Evolutionary conservation across 1,139 yeast genomes (phyloP).

Genomic region (Candida pseudoviswanathii): DNA sequence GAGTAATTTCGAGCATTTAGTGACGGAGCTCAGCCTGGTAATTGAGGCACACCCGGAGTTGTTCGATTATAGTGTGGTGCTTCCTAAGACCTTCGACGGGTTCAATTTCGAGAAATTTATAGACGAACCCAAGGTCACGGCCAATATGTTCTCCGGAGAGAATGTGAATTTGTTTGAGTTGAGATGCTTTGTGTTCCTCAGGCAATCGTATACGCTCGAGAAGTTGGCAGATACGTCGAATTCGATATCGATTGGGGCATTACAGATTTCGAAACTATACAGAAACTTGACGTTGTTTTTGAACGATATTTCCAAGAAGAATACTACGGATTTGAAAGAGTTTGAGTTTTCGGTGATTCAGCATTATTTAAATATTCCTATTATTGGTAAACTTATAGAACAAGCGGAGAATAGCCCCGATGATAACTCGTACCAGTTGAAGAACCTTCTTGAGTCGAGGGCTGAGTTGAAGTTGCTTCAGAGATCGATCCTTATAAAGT

Average conservation of each 20-base stretch:
- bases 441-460: constrained; percentile 41
- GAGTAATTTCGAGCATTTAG: constrained; percentile 44
- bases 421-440: constrained; percentile 19
- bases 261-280: constrained; percentile 33
- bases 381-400: constrained; percentile 24
- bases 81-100: constrained; percentile 14
- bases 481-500: constrained; percentile 40
- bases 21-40: constrained; percentile 23
- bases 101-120: constrained; percentile 22
- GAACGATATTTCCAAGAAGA: constrained; percentile 34
- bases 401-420: constrained; percentile 8
- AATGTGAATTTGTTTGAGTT: constrained; percentile 28
- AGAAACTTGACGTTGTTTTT: constrained; percentile 39
- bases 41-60: constrained; percentile 17
- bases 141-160: constrained; percentile 15
- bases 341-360: constrained; percentile 36
- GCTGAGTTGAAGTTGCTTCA: constrained; percentile 51
- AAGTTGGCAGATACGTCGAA: constrained; percentile 24
- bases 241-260: constrained; percentile 35
- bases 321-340: constrained; percentile 23
- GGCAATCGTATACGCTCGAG: constrained; percentile 30
- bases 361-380: constrained; percentile 30
- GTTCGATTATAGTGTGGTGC: constrained; percentile 9
- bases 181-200: constrained; percentile 30
- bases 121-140: constrained; percentile 9